phyloP scores from a whole-genome alignment of 805 yeast genomes.

The Kodamaea sagamina region DNA sequence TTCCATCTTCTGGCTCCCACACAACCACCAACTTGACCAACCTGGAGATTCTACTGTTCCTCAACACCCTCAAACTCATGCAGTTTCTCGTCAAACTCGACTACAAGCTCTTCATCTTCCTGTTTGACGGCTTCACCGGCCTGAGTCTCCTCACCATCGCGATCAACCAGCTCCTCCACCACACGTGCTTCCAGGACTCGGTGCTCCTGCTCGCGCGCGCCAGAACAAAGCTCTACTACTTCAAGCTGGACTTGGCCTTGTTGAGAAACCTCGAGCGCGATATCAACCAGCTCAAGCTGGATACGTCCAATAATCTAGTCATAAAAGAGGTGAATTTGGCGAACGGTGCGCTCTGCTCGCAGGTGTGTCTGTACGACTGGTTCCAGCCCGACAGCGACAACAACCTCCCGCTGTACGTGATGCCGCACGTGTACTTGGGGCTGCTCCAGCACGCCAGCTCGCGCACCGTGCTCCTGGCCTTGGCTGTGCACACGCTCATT shows the following conservation, averaged over 20 bases:
- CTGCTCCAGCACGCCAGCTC: conserved; percentile 38
- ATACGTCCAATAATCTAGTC: conserved; percentile 9
- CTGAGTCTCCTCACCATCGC: conserved; percentile 21
- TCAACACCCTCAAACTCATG: conserved; percentile 34
- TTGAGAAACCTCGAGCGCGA: conserved; percentile 33
- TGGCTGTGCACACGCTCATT: conserved; percentile 28
- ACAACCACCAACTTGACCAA: conserved; percentile 23
- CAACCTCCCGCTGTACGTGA: conserved; percentile 38
- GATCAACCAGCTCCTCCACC: conserved; percentile 18
- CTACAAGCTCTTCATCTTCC: conserved; percentile 31
- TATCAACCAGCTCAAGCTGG: conserved; percentile 26
- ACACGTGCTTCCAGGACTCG: conserved; percentile 26
- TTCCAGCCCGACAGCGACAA: conserved; percentile 32
- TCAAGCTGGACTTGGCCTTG: conserved; percentile 31
- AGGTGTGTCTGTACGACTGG: conserved; percentile 31
- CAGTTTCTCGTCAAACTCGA: conserved; percentile 21
- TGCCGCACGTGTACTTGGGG: conserved; percentile 33
- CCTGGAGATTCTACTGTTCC: conserved; percentile 27
- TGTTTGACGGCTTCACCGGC: conserved; percentile 43
- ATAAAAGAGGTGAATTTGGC: conserved; percentile 6
- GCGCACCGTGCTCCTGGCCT: conserved; percentile 25
- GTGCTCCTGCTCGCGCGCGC: conserved; percentile 18
- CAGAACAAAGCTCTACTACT: conserved; percentile 29
- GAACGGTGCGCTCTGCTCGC: background rate
- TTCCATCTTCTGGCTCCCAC: conserved; percentile 33